Conservation (phyloP, 108 stramenopile genomes). For the Nitzschia putrida region DNA sequence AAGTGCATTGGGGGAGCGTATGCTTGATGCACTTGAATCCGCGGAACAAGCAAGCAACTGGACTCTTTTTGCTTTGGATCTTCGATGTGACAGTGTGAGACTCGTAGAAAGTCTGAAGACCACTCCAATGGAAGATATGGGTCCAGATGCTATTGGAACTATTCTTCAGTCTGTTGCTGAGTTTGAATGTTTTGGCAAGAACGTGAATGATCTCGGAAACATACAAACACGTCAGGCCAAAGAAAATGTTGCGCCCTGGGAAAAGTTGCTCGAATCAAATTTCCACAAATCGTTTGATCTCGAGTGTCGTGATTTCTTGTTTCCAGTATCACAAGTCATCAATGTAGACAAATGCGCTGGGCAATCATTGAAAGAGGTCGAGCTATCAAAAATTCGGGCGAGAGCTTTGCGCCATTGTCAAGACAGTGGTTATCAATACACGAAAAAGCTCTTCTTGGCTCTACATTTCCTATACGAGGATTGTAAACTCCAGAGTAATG, state of each 20-base stretch:
- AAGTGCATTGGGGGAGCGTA: conserved; percentile 46
- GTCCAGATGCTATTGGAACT: conserved; percentile 46
- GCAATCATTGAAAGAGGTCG: background rate
- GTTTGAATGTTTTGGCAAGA: conserved; percentile 32
- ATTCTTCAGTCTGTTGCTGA: conserved; percentile 42
- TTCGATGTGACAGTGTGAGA: conserved; percentile 61
- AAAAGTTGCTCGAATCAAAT: conserved; percentile 26
- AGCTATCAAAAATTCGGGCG: conserved; percentile 13
- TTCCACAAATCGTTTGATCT: conserved; percentile 15
- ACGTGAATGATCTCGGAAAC: conserved; percentile 6
- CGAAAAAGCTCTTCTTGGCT: conserved; percentile 56
- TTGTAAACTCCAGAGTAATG: conserved; percentile 47
- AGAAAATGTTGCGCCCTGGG: conserved; percentile 24
- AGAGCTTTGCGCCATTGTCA: conserved; percentile 16
- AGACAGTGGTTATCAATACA: background rate
- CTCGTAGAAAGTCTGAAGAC: conserved; percentile 33
- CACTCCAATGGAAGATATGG: conserved; percentile 25
- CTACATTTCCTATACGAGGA: conserved; percentile 79
- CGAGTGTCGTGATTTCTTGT: conserved; percentile 28
- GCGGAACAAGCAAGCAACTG: conserved; percentile 18
- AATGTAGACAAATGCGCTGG: background rate
- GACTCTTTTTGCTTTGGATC: conserved; percentile 32
- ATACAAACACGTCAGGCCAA: background rate
- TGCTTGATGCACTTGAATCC: conserved; percentile 58
- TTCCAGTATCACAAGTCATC: background rate